Evolutionary conservation across 257 asterid species (phyloP).

Genomic region (Solanum neorickii): DNA sequence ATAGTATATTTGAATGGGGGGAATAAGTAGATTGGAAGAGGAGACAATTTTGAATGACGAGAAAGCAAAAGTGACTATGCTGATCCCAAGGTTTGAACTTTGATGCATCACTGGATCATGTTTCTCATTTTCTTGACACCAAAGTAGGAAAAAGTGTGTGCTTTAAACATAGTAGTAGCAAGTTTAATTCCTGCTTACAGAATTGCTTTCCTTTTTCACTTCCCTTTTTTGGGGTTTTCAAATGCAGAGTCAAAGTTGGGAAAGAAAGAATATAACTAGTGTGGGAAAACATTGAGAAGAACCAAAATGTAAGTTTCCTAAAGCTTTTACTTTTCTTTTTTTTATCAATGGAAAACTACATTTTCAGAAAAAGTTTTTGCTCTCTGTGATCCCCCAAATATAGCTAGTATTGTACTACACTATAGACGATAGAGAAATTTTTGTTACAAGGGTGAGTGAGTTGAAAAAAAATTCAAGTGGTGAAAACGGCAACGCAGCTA

Average conservation of each 20-base stretch:
- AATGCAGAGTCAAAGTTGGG: not conserved
- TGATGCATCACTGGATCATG: not conserved
- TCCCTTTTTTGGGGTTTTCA: not conserved
- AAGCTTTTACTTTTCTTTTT: not conserved
- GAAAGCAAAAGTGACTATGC: constrained; percentile 12
- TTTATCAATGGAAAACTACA: not conserved
- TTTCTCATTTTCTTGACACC: not conserved
- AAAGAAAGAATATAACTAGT: not conserved
- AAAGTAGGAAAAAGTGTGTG: not conserved
- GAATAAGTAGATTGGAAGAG: not conserved
- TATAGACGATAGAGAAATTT: not conserved
- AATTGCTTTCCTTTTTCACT: not conserved
- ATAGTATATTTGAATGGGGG: not conserved
- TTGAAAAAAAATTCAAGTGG: not conserved
- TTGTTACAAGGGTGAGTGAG: not conserved
- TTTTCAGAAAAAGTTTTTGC: not conserved
- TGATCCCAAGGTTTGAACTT: constrained; percentile 3
- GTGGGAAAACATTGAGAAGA: not conserved
- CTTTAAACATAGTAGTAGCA: not conserved
- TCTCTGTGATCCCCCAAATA: not conserved
- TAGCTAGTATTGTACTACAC: not conserved
- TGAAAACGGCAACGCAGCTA: not conserved
- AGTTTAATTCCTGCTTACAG: not conserved
- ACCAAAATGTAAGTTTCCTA: not conserved
- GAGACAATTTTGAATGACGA: constrained; percentile 10